Percentiles rank a stretch among this genome's conserved stretches.
Conservation (phyloP, 208 protist species). For the Acanthamoeba royreba region DNA sequence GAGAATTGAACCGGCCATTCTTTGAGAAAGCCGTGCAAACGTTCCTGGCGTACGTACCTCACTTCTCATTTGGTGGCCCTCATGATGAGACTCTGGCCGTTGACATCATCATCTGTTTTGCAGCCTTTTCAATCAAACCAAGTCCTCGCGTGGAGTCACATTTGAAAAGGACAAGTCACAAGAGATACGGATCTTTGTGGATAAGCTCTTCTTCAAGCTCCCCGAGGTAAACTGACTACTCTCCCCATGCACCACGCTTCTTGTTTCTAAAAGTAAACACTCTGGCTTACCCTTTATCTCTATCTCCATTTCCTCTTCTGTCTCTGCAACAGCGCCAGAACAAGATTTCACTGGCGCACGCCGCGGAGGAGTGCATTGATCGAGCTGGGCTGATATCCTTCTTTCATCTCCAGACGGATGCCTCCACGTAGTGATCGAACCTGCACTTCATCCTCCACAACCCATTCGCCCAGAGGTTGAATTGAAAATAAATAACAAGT, state of each 20-base stretch:
- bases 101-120: background rate
- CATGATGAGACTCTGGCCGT: background rate
- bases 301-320: background rate
- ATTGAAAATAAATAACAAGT: no score
- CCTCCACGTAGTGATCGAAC: no score
- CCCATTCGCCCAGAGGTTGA: no score
- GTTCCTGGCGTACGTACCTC: background rate
- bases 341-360: background rate
- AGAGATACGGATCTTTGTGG: background rate
- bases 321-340: background rate
- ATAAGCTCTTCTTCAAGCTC: background rate
- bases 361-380: background rate
- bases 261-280: no score
- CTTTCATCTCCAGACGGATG: background rate
- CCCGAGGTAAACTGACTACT: background rate
- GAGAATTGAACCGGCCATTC: background rate
- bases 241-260: no score
- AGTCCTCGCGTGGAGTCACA: background rate
- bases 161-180: background rate
- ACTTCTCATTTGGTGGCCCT: background rate
- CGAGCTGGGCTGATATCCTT: background rate
- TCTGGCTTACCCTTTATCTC: background rate
- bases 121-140: background rate
- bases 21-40: background rate
- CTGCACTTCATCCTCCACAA: no score